These are phyloP conservation scores for Penicillium psychrofluorescens DNA, from an alignment of 495 filamentous ascomycete species.

Conservation along the genomic window DNA sequence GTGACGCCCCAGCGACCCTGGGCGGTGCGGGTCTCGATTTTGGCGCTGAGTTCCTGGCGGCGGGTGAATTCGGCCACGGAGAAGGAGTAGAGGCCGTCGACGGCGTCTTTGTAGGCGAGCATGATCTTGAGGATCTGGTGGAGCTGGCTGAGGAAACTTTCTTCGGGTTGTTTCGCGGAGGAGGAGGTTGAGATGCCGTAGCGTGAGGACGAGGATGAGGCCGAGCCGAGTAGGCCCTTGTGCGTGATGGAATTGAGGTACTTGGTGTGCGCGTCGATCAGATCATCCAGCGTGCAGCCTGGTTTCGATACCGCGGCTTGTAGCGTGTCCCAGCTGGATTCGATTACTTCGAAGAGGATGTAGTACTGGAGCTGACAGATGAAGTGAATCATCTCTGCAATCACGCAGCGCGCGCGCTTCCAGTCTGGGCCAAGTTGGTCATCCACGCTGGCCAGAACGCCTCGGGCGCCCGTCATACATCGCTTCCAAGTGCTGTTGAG, in stretches of 20 bases:
- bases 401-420: constrained; percentile 78
- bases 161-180: constrained; percentile 50
- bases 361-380: constrained; percentile 97
- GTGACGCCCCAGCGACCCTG: constrained; percentile 57
- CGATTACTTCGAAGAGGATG: constrained; percentile 97
- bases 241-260: constrained; percentile 93
- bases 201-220: constrained; percentile 35
- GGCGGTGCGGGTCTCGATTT: constrained; percentile 57
- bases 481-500: constrained; percentile 87
- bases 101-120: constrained; percentile 87
- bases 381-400: constrained; percentile 98
- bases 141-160: constrained; percentile 84
- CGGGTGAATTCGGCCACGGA: constrained; percentile 88
- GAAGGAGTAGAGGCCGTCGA: constrained; percentile 92
- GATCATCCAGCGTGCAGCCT: constrained; percentile 84
- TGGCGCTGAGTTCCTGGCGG: constrained; percentile 74
- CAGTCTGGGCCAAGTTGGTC: constrained; percentile 73
- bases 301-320: constrained; percentile 72
- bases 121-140: constrained; percentile 89
- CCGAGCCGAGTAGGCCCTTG: constrained; percentile 84
- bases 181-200: constrained; percentile 31
- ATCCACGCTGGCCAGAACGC: constrained; percentile 78
- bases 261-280: constrained; percentile 82
- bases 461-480: constrained; percentile 90
- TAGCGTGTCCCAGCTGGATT: constrained; percentile 84